phyloP scores from a whole-genome alignment of 2,329 filamentous ascomycete species.

The Trichoderma sp. region DNA sequence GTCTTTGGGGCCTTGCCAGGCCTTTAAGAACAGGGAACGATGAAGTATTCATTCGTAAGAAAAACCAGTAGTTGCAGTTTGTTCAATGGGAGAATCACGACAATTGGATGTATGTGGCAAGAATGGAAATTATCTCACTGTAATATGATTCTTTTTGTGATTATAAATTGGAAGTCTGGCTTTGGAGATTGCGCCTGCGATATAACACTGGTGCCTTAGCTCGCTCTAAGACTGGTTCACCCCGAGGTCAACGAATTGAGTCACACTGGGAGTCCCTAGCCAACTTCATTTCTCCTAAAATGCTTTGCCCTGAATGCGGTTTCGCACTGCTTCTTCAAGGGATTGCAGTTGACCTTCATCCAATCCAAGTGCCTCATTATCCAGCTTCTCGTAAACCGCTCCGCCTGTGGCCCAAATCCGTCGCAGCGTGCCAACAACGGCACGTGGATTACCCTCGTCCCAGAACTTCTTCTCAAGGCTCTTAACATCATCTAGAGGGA shows the following conservation, averaged over 20 bases:
- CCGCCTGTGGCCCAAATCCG: constrained; percentile 74
- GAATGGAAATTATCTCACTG: neutral
- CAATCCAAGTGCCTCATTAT: constrained; percentile 61
- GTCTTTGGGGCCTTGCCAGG: neutral
- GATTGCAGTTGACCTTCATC: constrained; percentile 52
- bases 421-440: constrained; percentile 60
- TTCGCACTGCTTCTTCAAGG: neutral
- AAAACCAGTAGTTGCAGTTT: neutral
- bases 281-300: neutral
- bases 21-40: neutral
- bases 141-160: neutral
- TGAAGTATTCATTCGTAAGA: neutral
- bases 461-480: constrained; percentile 61
- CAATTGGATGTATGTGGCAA: neutral
- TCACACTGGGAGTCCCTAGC: neutral
- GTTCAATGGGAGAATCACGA: neutral
- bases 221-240: neutral
- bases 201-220: neutral
- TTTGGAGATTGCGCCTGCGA: neutral
- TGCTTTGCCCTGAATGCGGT: neutral
- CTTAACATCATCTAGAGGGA: constrained; percentile 54
- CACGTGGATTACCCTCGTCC: constrained; percentile 51
- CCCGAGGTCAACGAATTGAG: too few species aligned
- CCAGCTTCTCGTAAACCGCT: constrained; percentile 68
- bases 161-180: neutral